Conservation (phyloP, 495 filamentous ascomycete species). For the Penicillium daleae region DNA sequence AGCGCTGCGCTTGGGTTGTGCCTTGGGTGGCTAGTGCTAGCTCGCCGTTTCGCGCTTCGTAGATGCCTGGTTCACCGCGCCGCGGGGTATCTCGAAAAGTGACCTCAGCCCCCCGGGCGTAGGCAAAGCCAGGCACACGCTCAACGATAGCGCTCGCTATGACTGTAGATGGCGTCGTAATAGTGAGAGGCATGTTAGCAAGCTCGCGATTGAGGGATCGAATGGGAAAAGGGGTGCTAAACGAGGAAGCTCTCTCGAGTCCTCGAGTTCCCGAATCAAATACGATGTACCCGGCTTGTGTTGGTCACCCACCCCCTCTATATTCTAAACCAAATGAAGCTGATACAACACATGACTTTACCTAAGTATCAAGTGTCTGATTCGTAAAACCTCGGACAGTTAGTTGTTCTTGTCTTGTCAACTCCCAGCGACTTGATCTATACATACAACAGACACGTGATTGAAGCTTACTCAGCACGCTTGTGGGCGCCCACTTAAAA, state of each 20-base stretch:
- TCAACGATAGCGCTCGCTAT: neutral
- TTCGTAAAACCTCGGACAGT: too few relatives aligned
- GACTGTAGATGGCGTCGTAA: neutral
- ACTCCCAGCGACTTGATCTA: neutral
- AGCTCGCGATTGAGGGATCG: neutral
- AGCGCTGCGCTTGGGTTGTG: neutral
- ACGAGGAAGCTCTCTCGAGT: neutral
- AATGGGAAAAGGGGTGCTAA: neutral
- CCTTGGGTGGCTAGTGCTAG: neutral
- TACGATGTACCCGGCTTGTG: neutral
- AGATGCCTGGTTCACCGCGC: neutral
- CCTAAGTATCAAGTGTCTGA: neutral
- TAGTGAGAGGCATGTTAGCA: neutral
- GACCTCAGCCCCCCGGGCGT: neutral
- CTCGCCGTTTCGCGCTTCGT: neutral
- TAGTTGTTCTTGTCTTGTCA: too few relatives aligned
- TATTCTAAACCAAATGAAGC: neutral
- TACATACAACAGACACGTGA: conserved; percentile 5
- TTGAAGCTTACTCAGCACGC: conserved; percentile 19
- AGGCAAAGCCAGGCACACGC: neutral
- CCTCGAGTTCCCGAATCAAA: too few relatives aligned
- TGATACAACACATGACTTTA: too few relatives aligned
- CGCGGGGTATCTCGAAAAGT: neutral
- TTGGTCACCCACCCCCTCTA: neutral
- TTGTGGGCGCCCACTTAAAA: conserved; percentile 14